These are phyloP conservation scores for Diplotaxis tenuifolia DNA, from an alignment of 345 rosid genomes.

Conservation along the genomic window DNA sequence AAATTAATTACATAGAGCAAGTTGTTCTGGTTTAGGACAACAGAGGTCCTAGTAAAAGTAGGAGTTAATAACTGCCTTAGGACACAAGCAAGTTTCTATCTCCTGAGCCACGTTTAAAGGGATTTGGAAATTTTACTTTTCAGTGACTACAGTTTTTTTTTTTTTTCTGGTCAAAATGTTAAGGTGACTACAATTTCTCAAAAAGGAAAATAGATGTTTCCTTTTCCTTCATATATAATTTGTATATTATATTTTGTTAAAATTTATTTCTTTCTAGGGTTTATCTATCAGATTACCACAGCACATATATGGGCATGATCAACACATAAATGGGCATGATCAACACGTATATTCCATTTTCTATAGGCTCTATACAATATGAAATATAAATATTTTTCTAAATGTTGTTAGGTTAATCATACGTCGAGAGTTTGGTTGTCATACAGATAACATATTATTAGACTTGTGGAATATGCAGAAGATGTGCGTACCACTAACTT, in stretches of 20 bases:
- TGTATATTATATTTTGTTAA: not conserved
- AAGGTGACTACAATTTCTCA: too few relatives aligned
- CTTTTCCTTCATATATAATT: not conserved
- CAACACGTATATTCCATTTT: not conserved
- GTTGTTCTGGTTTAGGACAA: not conserved
- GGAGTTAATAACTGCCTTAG: not conserved
- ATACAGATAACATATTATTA: constrained; percentile 15
- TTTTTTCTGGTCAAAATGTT: too few relatives aligned
- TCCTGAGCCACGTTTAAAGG: not conserved
- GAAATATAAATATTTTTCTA: not conserved
- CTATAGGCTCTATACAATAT: not conserved
- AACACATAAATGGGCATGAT: not conserved
- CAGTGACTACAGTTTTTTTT: not conserved
- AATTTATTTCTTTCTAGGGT: not conserved
- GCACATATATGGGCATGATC: not conserved
- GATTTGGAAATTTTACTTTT: not conserved
- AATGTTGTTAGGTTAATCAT: constrained; percentile 30
- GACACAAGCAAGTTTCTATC: not conserved
- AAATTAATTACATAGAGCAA: not conserved
- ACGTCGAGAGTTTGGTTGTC: constrained; percentile 36
- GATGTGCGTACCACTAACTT: constrained; percentile 21
- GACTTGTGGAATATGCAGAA: constrained; percentile 12
- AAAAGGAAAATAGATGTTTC: not conserved
- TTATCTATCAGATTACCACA: not conserved
- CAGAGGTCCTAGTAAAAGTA: not conserved